Conservation (phyloP, 179 eudicot genomes). For the Drosera spatulata region DNA sequence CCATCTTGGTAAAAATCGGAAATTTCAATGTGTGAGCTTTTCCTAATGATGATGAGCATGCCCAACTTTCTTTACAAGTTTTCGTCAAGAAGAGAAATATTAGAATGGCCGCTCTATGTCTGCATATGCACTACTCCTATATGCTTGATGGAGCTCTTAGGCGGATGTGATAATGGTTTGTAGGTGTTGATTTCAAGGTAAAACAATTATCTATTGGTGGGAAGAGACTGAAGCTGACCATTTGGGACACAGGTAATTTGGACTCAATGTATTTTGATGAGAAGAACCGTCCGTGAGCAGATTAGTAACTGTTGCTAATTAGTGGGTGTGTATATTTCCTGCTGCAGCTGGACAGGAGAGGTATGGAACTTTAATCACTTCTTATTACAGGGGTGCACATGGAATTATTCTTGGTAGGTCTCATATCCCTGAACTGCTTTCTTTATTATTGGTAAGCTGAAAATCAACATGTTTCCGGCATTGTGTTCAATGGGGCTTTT, state of each 20-base stretch:
- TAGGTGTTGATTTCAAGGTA: conserved; percentile 11
- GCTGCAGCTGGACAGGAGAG: conserved; percentile 69
- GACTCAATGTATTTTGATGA: background rate
- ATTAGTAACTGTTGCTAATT: background rate
- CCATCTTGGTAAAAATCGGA: no score
- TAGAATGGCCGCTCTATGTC: no score
- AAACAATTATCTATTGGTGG: background rate
- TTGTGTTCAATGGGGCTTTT: background rate
- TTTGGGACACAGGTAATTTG: conserved; percentile 11
- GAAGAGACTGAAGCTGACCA: conserved; percentile 5
- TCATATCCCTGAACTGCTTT: background rate
- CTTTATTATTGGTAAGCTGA: background rate
- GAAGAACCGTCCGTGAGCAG: background rate
- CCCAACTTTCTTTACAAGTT: no score
- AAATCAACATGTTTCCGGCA: background rate
- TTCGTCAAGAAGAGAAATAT: no score
- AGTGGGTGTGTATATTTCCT: background rate
- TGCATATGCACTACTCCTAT: no score
- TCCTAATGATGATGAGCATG: no score
- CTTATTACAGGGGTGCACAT: conserved; percentile 66
- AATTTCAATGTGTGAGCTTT: no score
- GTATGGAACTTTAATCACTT: conserved; percentile 46
- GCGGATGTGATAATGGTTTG: background rate
- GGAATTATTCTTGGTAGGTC: conserved; percentile 51
- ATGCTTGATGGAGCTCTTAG: background rate